Evolutionary conservation across 2,329 filamentous ascomycete species (phyloP), one percentile per base, ranked within the genome.

Genomic region (Arthrobotrys pseudoclavata): DNA sequence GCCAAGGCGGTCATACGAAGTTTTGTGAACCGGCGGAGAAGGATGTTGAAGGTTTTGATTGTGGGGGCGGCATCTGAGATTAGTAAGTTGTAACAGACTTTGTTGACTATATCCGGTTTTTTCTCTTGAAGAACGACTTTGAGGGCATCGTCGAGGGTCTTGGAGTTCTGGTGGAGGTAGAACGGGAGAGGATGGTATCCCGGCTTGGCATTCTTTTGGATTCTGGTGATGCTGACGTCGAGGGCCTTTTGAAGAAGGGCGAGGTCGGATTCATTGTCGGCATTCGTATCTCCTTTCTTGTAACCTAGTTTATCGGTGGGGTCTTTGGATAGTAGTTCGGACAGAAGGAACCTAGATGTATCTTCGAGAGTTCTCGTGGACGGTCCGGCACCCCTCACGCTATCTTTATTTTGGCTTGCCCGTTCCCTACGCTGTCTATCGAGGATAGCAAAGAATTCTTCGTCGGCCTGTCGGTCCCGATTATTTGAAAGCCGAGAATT

Each of bases 51-150:
- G 9, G 74, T 77, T 10, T 18, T 37, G 10, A 77, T 62, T 18
- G 74, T 62, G 12, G 74, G 74, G n/a, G 74, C 67, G 4, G 74
- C 67, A 22, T 70, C 67, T 20, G 74, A 77, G n/a, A 77, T 55
- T n/a, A 77, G 47, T 13, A 77, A 24, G 18, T 77, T 77, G 67
- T 77, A 77, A 45, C 74, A 77, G 53, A 77, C 67, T 42, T 77
- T 77, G 45, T 71, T 77, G 61, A 77, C 45, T 7, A 71, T 34
- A 0, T 13, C 74, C 3, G 40, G 40, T 10, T 68, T 50, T 29
- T 42, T 24, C n/a, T 48, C 29, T 1, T 37, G 42, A 18, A 77
- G 47, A 24, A 77, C 53, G 9, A 45, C 60, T 22, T 45, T 42
- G 3, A 77, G 74, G 2, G 74, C 47, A 13, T 52, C 24, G 31